phyloP scores from a whole-genome alignment of 495 filamentous ascomycete species.

The Trichoderma erinaceum region DNA sequence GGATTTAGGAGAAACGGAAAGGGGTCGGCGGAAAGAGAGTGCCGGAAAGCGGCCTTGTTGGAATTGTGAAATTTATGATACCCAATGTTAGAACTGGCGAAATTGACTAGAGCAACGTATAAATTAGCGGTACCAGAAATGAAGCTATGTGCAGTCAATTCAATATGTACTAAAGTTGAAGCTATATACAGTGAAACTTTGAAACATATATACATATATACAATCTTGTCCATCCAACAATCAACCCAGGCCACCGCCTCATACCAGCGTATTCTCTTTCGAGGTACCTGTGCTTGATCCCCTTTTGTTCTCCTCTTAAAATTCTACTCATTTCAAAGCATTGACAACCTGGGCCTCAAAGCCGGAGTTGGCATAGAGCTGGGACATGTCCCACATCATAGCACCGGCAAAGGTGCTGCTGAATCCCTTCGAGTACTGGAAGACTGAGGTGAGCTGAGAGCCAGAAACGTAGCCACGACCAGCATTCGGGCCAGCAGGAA shows the following conservation, averaged over 20 bases:
- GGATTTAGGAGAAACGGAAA: not conserved
- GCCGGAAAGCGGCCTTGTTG: not conserved
- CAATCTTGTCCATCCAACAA: not conserved
- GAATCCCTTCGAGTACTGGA: conserved; percentile 48
- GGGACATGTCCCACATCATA: conserved; percentile 67
- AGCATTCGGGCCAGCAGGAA: conserved; percentile 56
- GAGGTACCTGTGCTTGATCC: not conserved
- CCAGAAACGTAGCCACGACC: conserved; percentile 53
- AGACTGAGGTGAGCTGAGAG: conserved; percentile 39
- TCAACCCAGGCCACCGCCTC: not conserved
- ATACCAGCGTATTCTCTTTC: not conserved
- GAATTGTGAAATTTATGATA: conserved; percentile 4
- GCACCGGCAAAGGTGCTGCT: conserved; percentile 58
- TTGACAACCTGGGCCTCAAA: conserved; percentile 43
- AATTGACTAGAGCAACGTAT: not conserved
- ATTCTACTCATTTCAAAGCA: conserved; percentile 19
- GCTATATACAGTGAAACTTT: not conserved
- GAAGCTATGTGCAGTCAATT: conserved; percentile 1
- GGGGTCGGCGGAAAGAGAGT: not conserved
- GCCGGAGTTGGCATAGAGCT: conserved; percentile 53
- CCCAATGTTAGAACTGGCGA: not conserved
- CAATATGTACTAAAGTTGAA: not conserved
- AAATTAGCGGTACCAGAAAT: not conserved
- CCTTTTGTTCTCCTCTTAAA: not conserved
- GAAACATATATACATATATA: conserved; percentile 10